A percentile compares a stretch with the other conserved stretches of the same genome.
phyloP scores from a whole-genome alignment of 1,284 basidiomycete species.

The Cutaneotrichosporon dermatis region DNA sequence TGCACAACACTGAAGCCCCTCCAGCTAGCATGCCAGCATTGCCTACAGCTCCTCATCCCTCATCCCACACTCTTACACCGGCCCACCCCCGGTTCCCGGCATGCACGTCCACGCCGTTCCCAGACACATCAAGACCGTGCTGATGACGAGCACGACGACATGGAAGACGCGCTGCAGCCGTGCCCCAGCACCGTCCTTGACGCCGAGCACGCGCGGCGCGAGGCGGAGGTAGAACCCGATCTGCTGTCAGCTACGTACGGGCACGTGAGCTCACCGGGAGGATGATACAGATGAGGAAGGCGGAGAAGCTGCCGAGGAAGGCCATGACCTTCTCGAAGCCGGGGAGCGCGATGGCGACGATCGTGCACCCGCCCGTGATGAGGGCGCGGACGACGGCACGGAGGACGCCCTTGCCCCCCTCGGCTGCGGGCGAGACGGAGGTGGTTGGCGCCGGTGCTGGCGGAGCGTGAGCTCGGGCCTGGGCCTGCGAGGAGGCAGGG shows the following conservation, averaged over 20 bases:
- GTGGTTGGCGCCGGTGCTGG: too few relatives aligned
- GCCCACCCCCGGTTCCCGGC: too few relatives aligned
- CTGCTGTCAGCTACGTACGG: slow-evolving; percentile 14
- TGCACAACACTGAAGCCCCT: too few relatives aligned
- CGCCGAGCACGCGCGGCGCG: slow-evolving; percentile 22
- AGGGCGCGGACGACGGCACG: slow-evolving; percentile 35
- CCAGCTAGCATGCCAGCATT: too few relatives aligned
- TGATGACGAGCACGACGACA: slow-evolving; percentile 56
- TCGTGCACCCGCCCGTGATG: slow-evolving; percentile 33
- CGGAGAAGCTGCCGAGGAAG: slow-evolving; percentile 79
- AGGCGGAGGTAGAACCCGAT: slow-evolving; percentile 43
- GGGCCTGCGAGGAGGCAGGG: too few relatives aligned
- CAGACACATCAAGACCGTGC: slow-evolving; percentile 66
- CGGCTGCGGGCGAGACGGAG: neutral
- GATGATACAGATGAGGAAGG: slow-evolving; percentile 77
- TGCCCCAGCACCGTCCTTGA: slow-evolving; percentile 54
- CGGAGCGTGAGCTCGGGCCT: too few relatives aligned
- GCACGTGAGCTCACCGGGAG: slow-evolving; percentile 57
- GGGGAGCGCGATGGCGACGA: slow-evolving; percentile 38
- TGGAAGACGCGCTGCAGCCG: slow-evolving; percentile 56
- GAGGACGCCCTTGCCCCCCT: slow-evolving; percentile 22
- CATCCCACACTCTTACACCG: too few relatives aligned
- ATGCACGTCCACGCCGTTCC: slow-evolving; percentile 59
- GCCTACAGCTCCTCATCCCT: too few relatives aligned
- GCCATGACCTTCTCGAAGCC: slow-evolving; percentile 72